These are phyloP conservation scores for Phytophthora pisi DNA, from an alignment of 352 stramenopile genomes.

Conservation along the genomic window DNA sequence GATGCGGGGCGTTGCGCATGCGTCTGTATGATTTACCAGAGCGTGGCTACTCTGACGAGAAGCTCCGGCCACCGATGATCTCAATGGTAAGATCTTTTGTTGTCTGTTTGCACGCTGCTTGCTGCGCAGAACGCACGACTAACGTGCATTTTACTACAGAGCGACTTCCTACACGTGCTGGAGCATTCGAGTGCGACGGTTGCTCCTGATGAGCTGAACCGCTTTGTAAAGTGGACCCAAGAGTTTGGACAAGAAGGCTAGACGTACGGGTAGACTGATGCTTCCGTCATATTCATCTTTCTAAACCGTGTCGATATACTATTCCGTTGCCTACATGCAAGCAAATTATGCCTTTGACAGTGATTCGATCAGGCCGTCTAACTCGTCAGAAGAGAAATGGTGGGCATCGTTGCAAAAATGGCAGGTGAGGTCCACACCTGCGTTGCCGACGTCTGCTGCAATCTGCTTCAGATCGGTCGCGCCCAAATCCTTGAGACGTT, in stretches of 20 bases:
- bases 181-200: constrained; percentile 95
- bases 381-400: constrained; percentile 59
- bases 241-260: constrained; percentile 99
- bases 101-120: neutral
- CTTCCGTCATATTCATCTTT: constrained; percentile 26
- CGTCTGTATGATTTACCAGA: constrained; percentile 85
- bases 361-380: constrained; percentile 44
- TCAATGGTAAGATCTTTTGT: constrained; percentile 64
- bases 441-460: constrained; percentile 48
- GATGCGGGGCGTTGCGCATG: constrained; percentile 83
- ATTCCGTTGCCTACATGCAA: constrained; percentile 14
- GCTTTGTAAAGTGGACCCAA: constrained; percentile 98
- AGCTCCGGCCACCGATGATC: constrained; percentile 86
- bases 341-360: constrained; percentile 28
- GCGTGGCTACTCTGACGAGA: constrained; percentile 83
- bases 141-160: constrained; percentile 43
- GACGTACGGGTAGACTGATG: constrained; percentile 36
- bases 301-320: constrained; percentile 37
- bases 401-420: constrained; percentile 89
- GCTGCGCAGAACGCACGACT: neutral
- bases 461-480: constrained; percentile 54
- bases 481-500: constrained; percentile 60
- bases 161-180: constrained; percentile 97
- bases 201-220: constrained; percentile 95
- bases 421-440: constrained; percentile 76